A percentile compares a stretch with the other conserved stretches of the same genome.
These are phyloP conservation scores for Anethum foeniculum DNA, from an alignment of 140 eudicot species.

Conservation along the genomic window DNA sequence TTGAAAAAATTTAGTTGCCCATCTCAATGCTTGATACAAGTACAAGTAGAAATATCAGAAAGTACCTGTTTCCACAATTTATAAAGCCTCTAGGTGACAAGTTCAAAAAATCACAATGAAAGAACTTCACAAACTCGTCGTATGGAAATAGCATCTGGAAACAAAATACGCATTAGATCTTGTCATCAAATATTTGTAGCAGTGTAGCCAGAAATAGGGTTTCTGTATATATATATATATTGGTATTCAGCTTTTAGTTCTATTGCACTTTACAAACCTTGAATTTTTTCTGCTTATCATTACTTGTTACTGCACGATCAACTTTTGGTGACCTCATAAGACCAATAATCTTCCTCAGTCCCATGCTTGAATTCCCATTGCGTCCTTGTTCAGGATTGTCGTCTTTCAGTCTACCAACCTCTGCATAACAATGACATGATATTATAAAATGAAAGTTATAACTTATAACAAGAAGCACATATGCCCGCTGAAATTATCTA, in stretches of 20 bases:
- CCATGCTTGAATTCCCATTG: conserved; percentile 34
- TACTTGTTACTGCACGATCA: conserved; percentile 20
- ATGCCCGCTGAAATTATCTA: background rate
- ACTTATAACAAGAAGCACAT: background rate
- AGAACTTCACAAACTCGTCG: conserved; percentile 71
- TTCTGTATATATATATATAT: background rate
- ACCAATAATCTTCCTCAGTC: conserved; percentile 61
- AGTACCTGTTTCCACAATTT: conserved; percentile 86
- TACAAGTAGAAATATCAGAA: background rate
- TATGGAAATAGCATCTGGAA: conserved; percentile 80
- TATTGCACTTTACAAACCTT: conserved; percentile 33
- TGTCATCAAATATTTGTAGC: conserved; percentile 4
- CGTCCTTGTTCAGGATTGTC: conserved; percentile 28
- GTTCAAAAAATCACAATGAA: conserved; percentile 41
- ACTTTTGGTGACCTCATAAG: conserved; percentile 48
- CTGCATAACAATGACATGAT: conserved; percentile 26
- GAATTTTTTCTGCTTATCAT: conserved; percentile 41
- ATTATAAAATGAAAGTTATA: background rate
- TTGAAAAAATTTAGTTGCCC: background rate
- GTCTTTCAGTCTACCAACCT: conserved; percentile 29
- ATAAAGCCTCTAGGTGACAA: conserved; percentile 76
- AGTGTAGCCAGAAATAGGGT: background rate
- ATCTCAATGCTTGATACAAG: background rate
- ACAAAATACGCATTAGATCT: background rate
- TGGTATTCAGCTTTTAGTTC: background rate